A percentile compares a stretch with the other conserved stretches of the same genome.
These are phyloP conservation scores for Colletotrichum karsti DNA, from an alignment of 2,329 filamentous ascomycete species.

Conservation along the genomic window DNA sequence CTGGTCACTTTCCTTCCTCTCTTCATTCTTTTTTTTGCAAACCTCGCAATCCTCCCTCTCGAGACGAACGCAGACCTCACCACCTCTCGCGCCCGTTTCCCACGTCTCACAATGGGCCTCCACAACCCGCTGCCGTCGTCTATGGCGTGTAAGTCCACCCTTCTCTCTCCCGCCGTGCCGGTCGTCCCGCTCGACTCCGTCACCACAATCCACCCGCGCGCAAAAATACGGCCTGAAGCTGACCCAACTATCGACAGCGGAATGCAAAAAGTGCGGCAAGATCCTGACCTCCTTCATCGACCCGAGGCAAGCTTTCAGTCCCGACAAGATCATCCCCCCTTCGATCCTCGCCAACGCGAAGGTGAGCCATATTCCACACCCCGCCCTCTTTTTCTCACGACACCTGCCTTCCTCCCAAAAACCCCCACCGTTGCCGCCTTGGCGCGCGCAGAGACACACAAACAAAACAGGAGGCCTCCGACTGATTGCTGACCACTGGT, in stretches of 20 bases:
- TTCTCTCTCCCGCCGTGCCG: constrained; percentile 10
- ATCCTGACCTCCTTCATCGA: constrained; percentile 96
- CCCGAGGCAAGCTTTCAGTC: constrained; percentile 90
- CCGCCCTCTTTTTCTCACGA: constrained; percentile 10
- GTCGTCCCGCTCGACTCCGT: constrained; percentile 30
- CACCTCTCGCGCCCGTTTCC: background rate
- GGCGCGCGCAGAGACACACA: background rate
- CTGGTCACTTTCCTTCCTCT: background rate
- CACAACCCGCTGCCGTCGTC: constrained; percentile 74
- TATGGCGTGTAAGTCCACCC: constrained; percentile 68
- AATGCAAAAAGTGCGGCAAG: constrained; percentile 97
- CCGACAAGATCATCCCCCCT: constrained; percentile 96
- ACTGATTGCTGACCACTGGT: constrained; percentile 16
- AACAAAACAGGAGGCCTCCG: background rate
- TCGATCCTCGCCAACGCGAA: constrained; percentile 90
- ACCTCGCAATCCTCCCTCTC: constrained; percentile 1
- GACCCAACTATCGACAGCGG: constrained; percentile 70
- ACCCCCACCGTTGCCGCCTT: no score
- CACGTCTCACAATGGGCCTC: constrained; percentile 62
- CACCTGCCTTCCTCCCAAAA: background rate
- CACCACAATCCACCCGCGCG: background rate
- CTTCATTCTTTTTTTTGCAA: background rate
- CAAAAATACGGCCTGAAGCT: constrained; percentile 12
- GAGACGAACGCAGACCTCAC: background rate
- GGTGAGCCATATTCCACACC: constrained; percentile 54